phyloP scores from a whole-genome alignment of 371 early-diverging fungal genomes.

The Mucor sp. region DNA sequence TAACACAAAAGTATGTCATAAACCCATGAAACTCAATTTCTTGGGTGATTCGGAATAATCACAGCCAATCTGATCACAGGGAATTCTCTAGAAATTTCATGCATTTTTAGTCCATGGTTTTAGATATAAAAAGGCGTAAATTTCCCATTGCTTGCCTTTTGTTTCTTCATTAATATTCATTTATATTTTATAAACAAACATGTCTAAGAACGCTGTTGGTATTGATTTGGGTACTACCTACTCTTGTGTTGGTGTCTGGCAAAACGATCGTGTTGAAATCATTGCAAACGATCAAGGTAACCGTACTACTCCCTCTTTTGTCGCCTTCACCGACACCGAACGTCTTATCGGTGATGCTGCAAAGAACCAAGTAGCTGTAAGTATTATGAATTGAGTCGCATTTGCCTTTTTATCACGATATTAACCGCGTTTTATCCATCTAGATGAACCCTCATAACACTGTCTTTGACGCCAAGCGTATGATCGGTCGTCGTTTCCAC shows the following conservation, averaged over 20 bases:
- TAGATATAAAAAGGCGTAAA: conserved; percentile 10
- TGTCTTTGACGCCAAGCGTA: conserved; percentile 92
- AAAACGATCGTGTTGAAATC: conserved; percentile 77
- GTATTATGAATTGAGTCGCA: neutral
- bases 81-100: conserved; percentile 22
- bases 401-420: neutral
- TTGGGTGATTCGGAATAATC: conserved; percentile 1
- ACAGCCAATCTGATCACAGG: conserved; percentile 7
- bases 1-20: neutral
- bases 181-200: conserved; percentile 7
- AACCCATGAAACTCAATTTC: conserved; percentile 10
- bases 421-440: conserved; percentile 33
- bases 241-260: conserved; percentile 95
- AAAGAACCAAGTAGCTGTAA: conserved; percentile 70
- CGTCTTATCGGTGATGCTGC: conserved; percentile 84
- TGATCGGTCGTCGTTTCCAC: conserved; percentile 92
- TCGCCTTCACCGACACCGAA: conserved; percentile 75
- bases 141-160: conserved; percentile 4
- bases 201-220: conserved; percentile 52
- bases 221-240: conserved; percentile 99
- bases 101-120: conserved; percentile 1
- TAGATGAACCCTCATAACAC: conserved; percentile 89
- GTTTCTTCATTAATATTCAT: conserved; percentile 3
- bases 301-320: conserved; percentile 86
- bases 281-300: conserved; percentile 80